Evolutionary conservation across 352 stramenopile genomes (phyloP).

Genomic region (Blastocystis sp.): DNA sequence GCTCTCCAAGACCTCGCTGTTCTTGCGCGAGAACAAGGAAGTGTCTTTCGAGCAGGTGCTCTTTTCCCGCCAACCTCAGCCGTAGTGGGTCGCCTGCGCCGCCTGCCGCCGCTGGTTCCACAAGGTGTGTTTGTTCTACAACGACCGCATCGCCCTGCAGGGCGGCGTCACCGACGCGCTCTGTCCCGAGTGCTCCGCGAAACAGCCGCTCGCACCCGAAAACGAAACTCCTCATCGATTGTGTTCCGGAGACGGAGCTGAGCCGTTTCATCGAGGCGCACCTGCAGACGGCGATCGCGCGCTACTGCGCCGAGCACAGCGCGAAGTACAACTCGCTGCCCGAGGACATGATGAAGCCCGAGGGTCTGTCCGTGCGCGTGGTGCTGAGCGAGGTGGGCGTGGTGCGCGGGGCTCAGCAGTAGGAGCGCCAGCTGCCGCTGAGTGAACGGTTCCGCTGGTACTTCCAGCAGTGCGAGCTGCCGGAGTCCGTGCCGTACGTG

Average conservation of each 20-base stretch:
- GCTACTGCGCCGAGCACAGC: constrained; percentile 5
- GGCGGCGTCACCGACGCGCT: background rate
- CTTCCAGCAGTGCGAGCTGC: constrained; percentile 41
- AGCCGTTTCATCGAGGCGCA: constrained; percentile 70
- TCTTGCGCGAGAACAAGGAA: constrained; percentile 79
- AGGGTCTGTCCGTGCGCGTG: constrained; percentile 68
- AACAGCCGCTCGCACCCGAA: background rate
- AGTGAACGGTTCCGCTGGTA: constrained; percentile 36
- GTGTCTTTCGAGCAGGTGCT: constrained; percentile 72
- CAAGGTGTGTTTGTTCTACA: constrained; percentile 98
- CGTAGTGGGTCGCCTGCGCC: constrained; percentile 93
- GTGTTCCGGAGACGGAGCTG: constrained; percentile 64
- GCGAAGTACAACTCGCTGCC: constrained; percentile 26
- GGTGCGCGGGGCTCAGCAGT: background rate
- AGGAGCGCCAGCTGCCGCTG: background rate
- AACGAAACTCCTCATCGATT: background rate
- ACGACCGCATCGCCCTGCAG: constrained; percentile 78
- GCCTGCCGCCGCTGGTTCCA: constrained; percentile 96
- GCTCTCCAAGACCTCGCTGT: constrained; percentile 78
- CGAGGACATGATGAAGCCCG: constrained; percentile 61
- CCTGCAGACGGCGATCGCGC: constrained; percentile 56
- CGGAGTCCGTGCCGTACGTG: background rate
- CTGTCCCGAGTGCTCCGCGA: background rate
- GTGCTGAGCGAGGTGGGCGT: constrained; percentile 69
- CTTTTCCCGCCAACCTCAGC: background rate